Evolutionary conservation across 768 basidiomycete species (phyloP).

Genomic region (Kwoniella newhampshirensis): DNA sequence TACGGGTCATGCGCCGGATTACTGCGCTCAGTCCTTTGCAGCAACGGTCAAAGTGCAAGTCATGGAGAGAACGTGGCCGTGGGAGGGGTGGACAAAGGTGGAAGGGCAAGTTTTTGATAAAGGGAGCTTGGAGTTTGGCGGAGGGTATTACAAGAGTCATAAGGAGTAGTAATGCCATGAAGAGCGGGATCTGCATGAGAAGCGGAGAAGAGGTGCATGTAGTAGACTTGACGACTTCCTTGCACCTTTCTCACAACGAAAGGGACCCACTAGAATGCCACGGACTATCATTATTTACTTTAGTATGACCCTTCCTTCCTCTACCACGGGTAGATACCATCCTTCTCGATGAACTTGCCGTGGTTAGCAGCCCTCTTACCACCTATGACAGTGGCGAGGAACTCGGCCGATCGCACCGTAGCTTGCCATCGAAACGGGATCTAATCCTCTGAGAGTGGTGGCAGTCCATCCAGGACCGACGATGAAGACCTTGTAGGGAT

Average conservation of each 20-base stretch:
- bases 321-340: slow-evolving; percentile 22
- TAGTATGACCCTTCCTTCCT: too few species aligned
- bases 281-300: too few species aligned
- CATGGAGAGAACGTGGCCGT: slow-evolving; percentile 20
- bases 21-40: slow-evolving; percentile 32
- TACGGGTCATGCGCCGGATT: slow-evolving; percentile 29
- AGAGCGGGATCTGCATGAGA: too few species aligned
- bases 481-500: slow-evolving; percentile 26
- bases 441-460: slow-evolving; percentile 22
- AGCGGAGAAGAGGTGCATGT: too few species aligned
- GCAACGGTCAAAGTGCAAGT: slow-evolving; percentile 26
- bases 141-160: slow-evolving; percentile 29
- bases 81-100: slow-evolving; percentile 15
- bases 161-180: slow-evolving; percentile 22
- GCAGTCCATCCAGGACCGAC: slow-evolving; percentile 34
- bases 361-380: slow-evolving; percentile 28
- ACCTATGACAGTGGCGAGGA: slow-evolving; percentile 27
- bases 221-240: too few species aligned
- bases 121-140: slow-evolving; percentile 40
- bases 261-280: too few species aligned
- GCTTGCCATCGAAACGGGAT: slow-evolving; percentile 2
- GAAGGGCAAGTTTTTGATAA: slow-evolving; percentile 25
- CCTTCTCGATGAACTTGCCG: slow-evolving; percentile 16
- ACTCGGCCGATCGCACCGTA: slow-evolving; percentile 28
- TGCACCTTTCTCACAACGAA: too few species aligned